Conservation (phyloP, 176 grass and related monocot genomes). For the Carex parvula region DNA sequence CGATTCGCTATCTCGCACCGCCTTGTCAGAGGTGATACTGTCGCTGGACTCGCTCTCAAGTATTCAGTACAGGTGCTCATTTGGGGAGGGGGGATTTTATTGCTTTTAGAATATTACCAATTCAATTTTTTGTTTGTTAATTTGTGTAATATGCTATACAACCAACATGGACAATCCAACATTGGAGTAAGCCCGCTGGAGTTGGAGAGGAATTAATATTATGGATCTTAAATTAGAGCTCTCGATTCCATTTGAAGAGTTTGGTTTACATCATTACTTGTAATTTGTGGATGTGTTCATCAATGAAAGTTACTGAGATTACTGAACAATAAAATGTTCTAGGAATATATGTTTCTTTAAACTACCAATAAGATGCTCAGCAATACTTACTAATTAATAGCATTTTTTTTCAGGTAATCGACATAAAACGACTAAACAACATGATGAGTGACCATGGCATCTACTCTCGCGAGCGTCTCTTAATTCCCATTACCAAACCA, state of each 20-base stretch:
- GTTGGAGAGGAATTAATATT: neutral
- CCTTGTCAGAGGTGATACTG: conserved; percentile 58
- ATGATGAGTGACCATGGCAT: conserved; percentile 99
- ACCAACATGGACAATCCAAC: neutral
- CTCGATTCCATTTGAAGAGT: neutral
- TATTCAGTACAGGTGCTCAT: conserved; percentile 74
- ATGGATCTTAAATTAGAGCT: neutral
- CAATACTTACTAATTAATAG: neutral
- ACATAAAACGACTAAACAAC: conserved; percentile 86
- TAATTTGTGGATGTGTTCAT: neutral
- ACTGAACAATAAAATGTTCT: neutral
- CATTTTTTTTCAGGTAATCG: conserved; percentile 44
- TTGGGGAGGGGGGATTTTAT: neutral
- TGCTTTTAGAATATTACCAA: too few species aligned
- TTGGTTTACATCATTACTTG: neutral
- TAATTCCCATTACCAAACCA: conserved; percentile 61
- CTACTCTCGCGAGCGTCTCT: conserved; percentile 81
- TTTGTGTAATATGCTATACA: too few species aligned
- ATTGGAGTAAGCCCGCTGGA: neutral
- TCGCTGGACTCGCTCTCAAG: conserved; percentile 70
- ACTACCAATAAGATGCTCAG: neutral
- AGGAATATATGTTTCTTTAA: neutral
- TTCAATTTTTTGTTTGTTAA: neutral
- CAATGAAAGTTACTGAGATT: neutral
- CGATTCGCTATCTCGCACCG: conserved; percentile 77